Percentiles rank a stretch among this genome's conserved stretches.
Conservation (phyloP, 2,329 filamentous ascomycete species). For the Colletotrichum sublineola region DNA sequence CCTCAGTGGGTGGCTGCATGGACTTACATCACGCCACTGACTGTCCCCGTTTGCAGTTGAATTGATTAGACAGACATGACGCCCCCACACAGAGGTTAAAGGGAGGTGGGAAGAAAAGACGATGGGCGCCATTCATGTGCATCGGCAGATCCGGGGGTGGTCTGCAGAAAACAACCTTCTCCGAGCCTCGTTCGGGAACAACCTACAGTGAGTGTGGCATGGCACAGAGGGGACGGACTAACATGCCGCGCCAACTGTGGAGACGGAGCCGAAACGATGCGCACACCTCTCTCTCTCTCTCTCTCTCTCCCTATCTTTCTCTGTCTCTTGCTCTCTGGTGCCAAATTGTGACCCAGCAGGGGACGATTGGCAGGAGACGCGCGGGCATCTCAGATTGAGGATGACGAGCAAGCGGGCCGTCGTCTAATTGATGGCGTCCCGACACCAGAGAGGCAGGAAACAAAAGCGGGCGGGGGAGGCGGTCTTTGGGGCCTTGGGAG, state of each 20-base stretch:
- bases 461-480: neutral
- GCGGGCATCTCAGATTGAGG: slow-evolving; percentile 4
- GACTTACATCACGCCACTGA: neutral
- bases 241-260: slow-evolving; percentile 8
- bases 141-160: neutral
- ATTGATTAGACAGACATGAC: neutral
- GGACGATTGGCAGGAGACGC: slow-evolving; percentile 3
- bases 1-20: slow-evolving; percentile 7
- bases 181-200: neutral
- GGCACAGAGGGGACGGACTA: neutral
- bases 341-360: slow-evolving; percentile 23
- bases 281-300: slow-evolving; percentile 6
- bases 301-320: neutral
- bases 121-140: neutral
- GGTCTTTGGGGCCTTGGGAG: no score
- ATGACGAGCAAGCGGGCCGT: neutral
- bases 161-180: neutral
- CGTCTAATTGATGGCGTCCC: neutral
- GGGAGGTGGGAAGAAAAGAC: neutral
- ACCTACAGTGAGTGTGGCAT: neutral
- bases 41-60: slow-evolving; percentile 24
- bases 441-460: neutral
- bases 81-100: neutral
- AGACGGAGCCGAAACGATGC: slow-evolving; percentile 35
- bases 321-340: neutral